These are phyloP conservation scores for Colletotrichum tropicale DNA, from an alignment of 2,329 filamentous ascomycete species.

Conservation along the genomic window DNA sequence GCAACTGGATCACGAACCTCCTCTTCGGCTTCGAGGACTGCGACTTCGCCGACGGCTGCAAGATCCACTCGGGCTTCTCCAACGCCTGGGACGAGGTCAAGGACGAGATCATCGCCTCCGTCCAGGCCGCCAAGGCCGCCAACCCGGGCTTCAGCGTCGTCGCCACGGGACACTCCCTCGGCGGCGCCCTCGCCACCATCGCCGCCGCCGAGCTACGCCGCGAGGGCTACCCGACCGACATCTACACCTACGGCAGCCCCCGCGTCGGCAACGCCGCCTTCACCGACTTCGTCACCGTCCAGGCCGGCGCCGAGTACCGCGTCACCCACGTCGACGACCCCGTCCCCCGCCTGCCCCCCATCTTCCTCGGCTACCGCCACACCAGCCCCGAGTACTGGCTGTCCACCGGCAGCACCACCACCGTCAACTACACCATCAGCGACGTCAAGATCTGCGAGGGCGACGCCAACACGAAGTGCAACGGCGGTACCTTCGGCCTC, in stretches of 20 bases:
- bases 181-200: slow-evolving; percentile 67
- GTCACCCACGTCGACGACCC: slow-evolving; percentile 72
- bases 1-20: slow-evolving; percentile 67
- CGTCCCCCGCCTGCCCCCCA: slow-evolving; percentile 69
- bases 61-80: slow-evolving; percentile 63
- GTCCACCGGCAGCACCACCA: slow-evolving; percentile 34
- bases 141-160: slow-evolving; percentile 60
- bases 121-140: slow-evolving; percentile 45
- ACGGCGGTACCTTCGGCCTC: slow-evolving; percentile 51
- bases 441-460: slow-evolving; percentile 55
- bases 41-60: slow-evolving; percentile 49
- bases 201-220: slow-evolving; percentile 61
- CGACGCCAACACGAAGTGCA: slow-evolving; percentile 51
- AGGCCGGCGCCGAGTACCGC: slow-evolving; percentile 61
- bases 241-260: slow-evolving; percentile 72
- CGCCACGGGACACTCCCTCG: slow-evolving; percentile 72
- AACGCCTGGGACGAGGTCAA: slow-evolving; percentile 62
- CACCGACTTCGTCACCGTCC: slow-evolving; percentile 55
- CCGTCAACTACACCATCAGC: slow-evolving; percentile 37
- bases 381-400: slow-evolving; percentile 75
- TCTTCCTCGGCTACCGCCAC: slow-evolving; percentile 66
- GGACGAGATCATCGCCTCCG: slow-evolving; percentile 40
- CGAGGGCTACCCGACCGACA: slow-evolving; percentile 50
- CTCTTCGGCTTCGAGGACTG: slow-evolving; percentile 34
- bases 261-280: slow-evolving; percentile 65